A percentile compares a stretch with the other conserved stretches of the same genome.
These are phyloP conservation scores for Kalaharituber pfeilii DNA, from an alignment of 2,329 filamentous ascomycete species.

Conservation along the genomic window DNA sequence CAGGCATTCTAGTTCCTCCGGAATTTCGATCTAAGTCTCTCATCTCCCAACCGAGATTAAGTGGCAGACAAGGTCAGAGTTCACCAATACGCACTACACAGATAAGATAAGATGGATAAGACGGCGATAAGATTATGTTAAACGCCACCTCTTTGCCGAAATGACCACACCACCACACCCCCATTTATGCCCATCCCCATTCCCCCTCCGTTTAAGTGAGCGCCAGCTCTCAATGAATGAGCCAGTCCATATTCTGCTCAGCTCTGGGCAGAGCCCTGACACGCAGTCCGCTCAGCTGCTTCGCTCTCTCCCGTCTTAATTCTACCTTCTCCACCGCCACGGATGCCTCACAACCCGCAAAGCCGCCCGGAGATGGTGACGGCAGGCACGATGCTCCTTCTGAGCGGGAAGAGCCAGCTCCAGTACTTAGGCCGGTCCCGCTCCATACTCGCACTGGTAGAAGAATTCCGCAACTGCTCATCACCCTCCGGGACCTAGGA, in stretches of 20 bases:
- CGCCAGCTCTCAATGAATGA: conserved; percentile 17
- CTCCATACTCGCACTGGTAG: background rate
- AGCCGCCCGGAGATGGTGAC: background rate
- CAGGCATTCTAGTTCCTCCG: no score
- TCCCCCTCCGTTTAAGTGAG: no score
- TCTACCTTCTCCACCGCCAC: background rate
- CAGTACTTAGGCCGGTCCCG: background rate
- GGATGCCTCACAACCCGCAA: background rate
- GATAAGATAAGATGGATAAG: no score
- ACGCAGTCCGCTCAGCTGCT: conserved; percentile 4
- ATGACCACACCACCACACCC: no score
- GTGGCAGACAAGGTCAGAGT: no score
- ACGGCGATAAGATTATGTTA: no score
- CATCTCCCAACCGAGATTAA: no score
- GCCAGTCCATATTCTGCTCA: conserved; percentile 14
- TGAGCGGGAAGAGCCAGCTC: background rate
- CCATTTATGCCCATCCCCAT: no score
- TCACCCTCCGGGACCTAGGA: conserved; percentile 3
- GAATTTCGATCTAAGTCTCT: no score
- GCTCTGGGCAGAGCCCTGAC: conserved; percentile 9
- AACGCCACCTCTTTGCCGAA: no score
- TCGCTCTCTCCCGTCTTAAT: conserved; percentile 2
- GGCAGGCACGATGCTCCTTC: background rate
- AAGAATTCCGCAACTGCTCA: conserved; percentile 3
- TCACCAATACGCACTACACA: no score